phyloP scores from a whole-genome alignment of 2,329 filamentous ascomycete genomes.

The Stachybotrys echinatus region DNA sequence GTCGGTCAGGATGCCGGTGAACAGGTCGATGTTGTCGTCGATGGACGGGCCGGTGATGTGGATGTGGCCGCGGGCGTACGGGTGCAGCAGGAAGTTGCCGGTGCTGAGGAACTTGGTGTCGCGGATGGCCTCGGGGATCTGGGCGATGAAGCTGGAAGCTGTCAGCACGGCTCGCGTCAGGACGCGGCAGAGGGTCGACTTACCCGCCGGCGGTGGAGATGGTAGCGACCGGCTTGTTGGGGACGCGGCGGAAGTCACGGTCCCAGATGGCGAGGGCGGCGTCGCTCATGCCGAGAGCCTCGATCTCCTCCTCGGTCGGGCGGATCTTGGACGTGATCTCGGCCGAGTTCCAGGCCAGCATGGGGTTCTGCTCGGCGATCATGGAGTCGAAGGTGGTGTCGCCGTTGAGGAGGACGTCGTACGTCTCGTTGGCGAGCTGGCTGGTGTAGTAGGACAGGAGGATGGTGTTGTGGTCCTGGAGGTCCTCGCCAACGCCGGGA shows the following conservation, averaged over 20 bases:
- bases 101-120: background rate
- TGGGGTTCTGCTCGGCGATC: background rate
- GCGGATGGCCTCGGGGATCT: background rate
- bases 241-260: background rate
- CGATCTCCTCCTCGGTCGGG: background rate
- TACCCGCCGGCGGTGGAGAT: background rate
- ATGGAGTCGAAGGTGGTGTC: background rate
- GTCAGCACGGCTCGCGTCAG: background rate
- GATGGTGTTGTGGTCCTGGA: background rate
- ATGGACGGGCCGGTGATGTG: background rate
- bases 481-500: constrained; percentile 14
- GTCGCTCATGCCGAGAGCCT: background rate
- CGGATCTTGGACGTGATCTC: background rate
- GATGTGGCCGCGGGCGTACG: background rate
- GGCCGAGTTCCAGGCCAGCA: background rate
- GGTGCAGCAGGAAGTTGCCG: background rate
- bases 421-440: constrained; percentile 21
- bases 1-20: background rate
- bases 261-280: background rate
- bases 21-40: background rate
- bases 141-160: background rate
- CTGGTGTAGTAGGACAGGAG: background rate
- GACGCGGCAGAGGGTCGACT: background rate
- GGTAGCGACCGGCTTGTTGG: background rate
- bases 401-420: background rate